phyloP scores from a whole-genome alignment of 495 filamentous ascomycete species.

The Extremus antarcticus region DNA sequence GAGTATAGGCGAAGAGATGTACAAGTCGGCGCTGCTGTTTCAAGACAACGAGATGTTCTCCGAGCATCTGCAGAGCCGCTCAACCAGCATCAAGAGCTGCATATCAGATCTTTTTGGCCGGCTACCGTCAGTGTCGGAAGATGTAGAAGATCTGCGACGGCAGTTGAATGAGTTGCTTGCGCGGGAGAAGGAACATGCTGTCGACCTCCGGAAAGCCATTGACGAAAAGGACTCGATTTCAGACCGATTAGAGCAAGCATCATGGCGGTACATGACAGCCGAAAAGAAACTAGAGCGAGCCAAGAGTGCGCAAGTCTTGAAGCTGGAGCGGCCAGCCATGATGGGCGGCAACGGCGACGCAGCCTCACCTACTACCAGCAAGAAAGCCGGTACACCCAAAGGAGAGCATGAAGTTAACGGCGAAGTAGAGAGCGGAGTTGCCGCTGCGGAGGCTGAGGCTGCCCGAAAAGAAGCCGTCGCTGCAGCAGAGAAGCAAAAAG shows the following conservation, averaged over 20 bases:
- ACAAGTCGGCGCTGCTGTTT: conserved; percentile 52
- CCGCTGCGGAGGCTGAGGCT: conserved; percentile 50
- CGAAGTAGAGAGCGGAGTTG: conserved; percentile 39
- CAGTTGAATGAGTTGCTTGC: conserved; percentile 65
- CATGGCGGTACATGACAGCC: conserved; percentile 81
- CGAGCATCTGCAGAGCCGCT: conserved; percentile 55
- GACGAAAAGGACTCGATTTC: conserved; percentile 74
- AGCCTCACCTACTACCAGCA: conserved; percentile 10
- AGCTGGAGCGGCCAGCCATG: conserved; percentile 81
- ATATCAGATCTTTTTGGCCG: conserved; percentile 44
- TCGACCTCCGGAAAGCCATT: conserved; percentile 63
- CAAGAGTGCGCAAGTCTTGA: conserved; percentile 78
- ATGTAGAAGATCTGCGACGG: conserved; percentile 59
- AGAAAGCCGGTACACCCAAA: conserved; percentile 14
- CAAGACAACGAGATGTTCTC: conserved; percentile 63
- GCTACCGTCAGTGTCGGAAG: conserved; percentile 39
- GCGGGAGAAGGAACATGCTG: conserved; percentile 65
- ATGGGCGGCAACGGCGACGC: conserved; percentile 43
- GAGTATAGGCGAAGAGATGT: conserved; percentile 27
- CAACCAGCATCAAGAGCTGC: conserved; percentile 50
- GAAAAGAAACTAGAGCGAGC: conserved; percentile 86
- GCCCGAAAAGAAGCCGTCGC: conserved; percentile 64
- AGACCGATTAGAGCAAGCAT: conserved; percentile 73
- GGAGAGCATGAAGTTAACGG: conserved; percentile 45
- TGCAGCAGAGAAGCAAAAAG: conserved; percentile 67